Conservation (phyloP, 768 basidiomycete genomes). For the Boletus coccyginus region DNA sequence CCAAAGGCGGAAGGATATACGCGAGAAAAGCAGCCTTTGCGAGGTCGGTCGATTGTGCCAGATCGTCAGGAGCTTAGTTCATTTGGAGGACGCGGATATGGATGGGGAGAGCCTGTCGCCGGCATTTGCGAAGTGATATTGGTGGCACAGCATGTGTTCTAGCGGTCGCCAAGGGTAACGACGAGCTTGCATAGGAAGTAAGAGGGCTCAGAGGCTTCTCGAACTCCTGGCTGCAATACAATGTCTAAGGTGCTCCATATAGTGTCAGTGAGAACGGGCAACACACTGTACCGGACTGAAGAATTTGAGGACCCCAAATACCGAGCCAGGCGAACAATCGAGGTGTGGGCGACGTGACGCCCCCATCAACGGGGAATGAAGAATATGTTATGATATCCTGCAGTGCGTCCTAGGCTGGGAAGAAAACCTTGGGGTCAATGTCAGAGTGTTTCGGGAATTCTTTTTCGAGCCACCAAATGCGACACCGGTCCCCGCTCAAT, state of each 20-base stretch:
- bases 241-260: not conserved
- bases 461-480: slow-evolving; percentile 62
- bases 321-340: slow-evolving; percentile 83
- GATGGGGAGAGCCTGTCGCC: too few relatives aligned
- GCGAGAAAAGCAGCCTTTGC: too few relatives aligned
- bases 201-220: slow-evolving; percentile 49
- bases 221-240: slow-evolving; percentile 9
- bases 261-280: not conserved
- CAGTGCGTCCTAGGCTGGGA: slow-evolving; percentile 65
- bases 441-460: slow-evolving; percentile 24
- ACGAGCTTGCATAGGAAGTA: slow-evolving; percentile 80
- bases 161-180: slow-evolving; percentile 82
- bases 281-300: slow-evolving; percentile 39
- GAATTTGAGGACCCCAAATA: slow-evolving; percentile 47
- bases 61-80: too few relatives aligned
- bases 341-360: slow-evolving; percentile 72
- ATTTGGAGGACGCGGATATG: too few relatives aligned
- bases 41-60: too few relatives aligned
- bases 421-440: slow-evolving; percentile 52
- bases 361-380: slow-evolving; percentile 65
- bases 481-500: slow-evolving; percentile 54
- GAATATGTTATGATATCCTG: slow-evolving; percentile 79
- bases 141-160: slow-evolving; percentile 69
- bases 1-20: too few relatives aligned
- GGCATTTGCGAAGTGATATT: slow-evolving; percentile 54